Conservation (phyloP, 768 basidiomycete genomes). For the Inosperma sp. region DNA sequence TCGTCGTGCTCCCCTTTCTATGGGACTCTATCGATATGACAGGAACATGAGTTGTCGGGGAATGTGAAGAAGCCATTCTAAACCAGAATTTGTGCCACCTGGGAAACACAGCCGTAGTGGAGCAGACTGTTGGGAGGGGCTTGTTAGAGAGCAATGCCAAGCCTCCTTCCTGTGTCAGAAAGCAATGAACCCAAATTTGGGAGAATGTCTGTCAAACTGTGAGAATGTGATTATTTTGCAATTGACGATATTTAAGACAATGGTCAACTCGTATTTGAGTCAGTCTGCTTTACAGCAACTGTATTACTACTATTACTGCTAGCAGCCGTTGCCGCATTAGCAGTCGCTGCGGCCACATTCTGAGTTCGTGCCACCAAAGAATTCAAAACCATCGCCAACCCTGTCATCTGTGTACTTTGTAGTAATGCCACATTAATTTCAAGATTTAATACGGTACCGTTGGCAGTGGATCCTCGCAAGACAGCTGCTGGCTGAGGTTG, state of each 20-base stretch:
- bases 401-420: slow-evolving; percentile 73
- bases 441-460: slow-evolving; percentile 67
- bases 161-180: no score
- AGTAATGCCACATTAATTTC: slow-evolving; percentile 76
- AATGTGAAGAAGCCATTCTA: not conserved
- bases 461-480: slow-evolving; percentile 62
- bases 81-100: no score
- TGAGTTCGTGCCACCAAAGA: slow-evolving; percentile 55
- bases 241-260: no score
- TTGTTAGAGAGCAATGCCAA: no score
- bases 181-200: no score
- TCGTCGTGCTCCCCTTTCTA: slow-evolving; percentile 2
- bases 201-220: no score
- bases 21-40: not conserved
- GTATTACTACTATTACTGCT: slow-evolving; percentile 3
- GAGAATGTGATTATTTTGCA: no score
- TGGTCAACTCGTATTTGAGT: not conserved
- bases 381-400: slow-evolving; percentile 66
- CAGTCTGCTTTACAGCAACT: not conserved
- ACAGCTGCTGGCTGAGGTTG: slow-evolving; percentile 74
- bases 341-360: slow-evolving; percentile 15
- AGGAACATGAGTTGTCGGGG: not conserved
- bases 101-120: no score
- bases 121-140: no score
- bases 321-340: slow-evolving; percentile 8